Percentiles rank a stretch among this genome's conserved stretches.
Conservation (phyloP, 306 rosid genomes). For the Quercus aquifolioides region DNA sequence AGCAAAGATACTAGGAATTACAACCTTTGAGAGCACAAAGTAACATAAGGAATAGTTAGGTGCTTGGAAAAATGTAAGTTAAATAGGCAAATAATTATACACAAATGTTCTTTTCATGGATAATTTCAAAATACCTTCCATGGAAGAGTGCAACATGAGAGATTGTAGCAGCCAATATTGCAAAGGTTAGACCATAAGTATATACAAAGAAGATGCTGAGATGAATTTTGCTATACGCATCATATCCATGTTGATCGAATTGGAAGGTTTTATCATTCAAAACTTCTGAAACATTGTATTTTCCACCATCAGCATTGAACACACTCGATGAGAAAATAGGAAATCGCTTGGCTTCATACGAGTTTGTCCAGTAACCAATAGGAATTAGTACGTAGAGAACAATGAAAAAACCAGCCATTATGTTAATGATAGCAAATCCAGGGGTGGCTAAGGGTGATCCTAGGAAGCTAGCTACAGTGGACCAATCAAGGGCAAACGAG, state of each 20-base stretch:
- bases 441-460: conserved; percentile 76
- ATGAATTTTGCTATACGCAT: conserved; percentile 66
- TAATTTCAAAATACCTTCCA: conserved; percentile 49
- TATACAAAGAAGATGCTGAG: conserved; percentile 63
- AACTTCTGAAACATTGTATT: conserved; percentile 47
- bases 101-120: background rate
- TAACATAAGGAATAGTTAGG: background rate
- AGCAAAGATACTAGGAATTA: background rate
- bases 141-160: conserved; percentile 84
- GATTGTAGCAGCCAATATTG: conserved; percentile 58
- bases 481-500: conserved; percentile 78
- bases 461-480: conserved; percentile 63
- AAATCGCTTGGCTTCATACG: conserved; percentile 65
- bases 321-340: conserved; percentile 64
- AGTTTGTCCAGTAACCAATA: conserved; percentile 62
- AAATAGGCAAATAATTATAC: background rate
- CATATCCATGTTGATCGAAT: conserved; percentile 39
- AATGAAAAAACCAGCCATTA: conserved; percentile 44
- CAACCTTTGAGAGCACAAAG: background rate
- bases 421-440: conserved; percentile 60
- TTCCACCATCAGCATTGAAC: conserved; percentile 50
- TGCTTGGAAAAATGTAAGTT: background rate
- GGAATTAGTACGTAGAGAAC: conserved; percentile 52
- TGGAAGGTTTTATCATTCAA: conserved; percentile 43
- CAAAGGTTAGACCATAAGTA: conserved; percentile 72